Evolutionary conservation across 1,284 basidiomycete species (phyloP).

Genomic region (Ceratobasidium sp.): DNA sequence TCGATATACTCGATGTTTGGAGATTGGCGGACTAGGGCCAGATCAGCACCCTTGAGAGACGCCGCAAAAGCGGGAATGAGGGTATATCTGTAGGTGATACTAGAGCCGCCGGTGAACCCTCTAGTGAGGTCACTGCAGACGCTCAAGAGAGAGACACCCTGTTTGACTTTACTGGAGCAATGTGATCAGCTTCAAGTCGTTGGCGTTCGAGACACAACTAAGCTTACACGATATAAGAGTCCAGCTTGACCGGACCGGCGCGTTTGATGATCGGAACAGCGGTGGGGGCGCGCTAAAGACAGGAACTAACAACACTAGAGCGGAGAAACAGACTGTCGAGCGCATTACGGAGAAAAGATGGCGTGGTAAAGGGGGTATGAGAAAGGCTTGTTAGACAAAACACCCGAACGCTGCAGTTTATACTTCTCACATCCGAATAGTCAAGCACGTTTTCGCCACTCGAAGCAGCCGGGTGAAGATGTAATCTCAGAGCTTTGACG

Average conservation of each 20-base stretch:
- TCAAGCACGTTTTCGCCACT: no score
- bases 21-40: neutral
- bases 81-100: neutral
- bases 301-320: conserved; percentile 29
- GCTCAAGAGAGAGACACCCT: neutral
- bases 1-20: conserved; percentile 38
- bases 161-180: neutral
- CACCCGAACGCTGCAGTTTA: no score
- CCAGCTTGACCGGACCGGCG: conserved; percentile 10
- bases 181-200: no score
- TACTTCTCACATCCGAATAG: no score
- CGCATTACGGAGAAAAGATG: no score
- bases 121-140: neutral
- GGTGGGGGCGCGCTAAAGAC: conserved; percentile 21
- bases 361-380: no score
- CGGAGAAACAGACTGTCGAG: no score
- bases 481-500: no score
- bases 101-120: neutral
- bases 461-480: no score
- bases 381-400: no score
- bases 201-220: neutral
- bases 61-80: conserved; percentile 43
- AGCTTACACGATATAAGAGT: conserved; percentile 37
- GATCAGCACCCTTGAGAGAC: neutral
- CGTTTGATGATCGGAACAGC: conserved; percentile 14